Evolutionary conservation across 495 filamentous ascomycete species (phyloP).

Genomic region (Penicillium paradoxum): DNA sequence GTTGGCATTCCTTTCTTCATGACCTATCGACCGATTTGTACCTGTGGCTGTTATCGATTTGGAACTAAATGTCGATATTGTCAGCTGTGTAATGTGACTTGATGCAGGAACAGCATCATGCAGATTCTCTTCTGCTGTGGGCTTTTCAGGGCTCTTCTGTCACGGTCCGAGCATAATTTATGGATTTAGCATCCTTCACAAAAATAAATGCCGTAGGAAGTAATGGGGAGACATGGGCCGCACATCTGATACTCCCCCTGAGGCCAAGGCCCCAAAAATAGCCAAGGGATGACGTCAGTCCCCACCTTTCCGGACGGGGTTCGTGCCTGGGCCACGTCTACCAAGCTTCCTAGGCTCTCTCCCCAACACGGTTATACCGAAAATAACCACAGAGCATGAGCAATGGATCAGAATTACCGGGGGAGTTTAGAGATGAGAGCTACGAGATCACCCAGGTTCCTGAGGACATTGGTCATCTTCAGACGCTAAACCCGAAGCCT

Average conservation of each 20-base stretch:
- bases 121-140: too few species aligned
- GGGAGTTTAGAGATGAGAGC: slow-evolving; percentile 17
- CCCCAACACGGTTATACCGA: not conserved
- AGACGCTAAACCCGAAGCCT: slow-evolving; percentile 4
- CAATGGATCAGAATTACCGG: slow-evolving; percentile 11
- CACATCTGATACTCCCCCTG: not conserved
- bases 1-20: not conserved
- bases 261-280: not conserved
- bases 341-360: slow-evolving; percentile 5
- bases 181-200: too few species aligned
- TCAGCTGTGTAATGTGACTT: not conserved
- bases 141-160: too few species aligned
- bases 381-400: slow-evolving; percentile 15
- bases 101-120: too few species aligned
- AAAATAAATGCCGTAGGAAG: too few species aligned
- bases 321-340: not conserved
- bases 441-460: slow-evolving; percentile 7
- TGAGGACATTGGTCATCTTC: slow-evolving; percentile 6
- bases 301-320: not conserved
- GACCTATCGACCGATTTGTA: not conserved
- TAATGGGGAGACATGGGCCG: too few species aligned
- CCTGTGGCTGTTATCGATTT: not conserved
- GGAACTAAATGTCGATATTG: not conserved
- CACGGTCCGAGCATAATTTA: too few species aligned
- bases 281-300: slow-evolving; percentile 3